phyloP scores from a whole-genome alignment of 495 filamentous ascomycete genomes.

The Durotheca rogersii region DNA sequence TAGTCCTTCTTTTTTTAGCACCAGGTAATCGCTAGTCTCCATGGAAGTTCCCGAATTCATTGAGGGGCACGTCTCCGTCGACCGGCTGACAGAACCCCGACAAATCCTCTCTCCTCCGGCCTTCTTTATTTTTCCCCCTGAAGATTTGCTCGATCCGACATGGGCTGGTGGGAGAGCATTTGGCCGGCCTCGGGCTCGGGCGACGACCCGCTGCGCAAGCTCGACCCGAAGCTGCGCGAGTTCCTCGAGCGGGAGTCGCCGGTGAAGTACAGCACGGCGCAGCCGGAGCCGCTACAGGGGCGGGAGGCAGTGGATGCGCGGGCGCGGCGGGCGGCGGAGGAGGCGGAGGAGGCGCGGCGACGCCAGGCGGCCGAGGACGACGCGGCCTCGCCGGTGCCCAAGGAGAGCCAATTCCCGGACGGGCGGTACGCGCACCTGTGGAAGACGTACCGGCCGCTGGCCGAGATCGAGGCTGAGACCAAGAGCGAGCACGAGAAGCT shows the following conservation, averaged over 20 bases:
- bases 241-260: constrained; percentile 84
- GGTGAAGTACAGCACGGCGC: constrained; percentile 59
- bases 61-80: no score
- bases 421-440: constrained; percentile 93
- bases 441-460: constrained; percentile 76
- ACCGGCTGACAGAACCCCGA: no score
- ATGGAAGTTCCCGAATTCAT: no score
- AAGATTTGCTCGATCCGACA: constrained; percentile 27
- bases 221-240: constrained; percentile 80
- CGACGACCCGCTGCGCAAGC: constrained; percentile 71
- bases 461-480: constrained; percentile 58
- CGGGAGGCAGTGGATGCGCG: constrained; percentile 1
- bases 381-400: constrained; percentile 28
- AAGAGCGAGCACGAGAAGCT: constrained; percentile 75
- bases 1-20: not conserved
- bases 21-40: no score
- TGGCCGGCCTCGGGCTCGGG: constrained; percentile 42
- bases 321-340: constrained; percentile 1
- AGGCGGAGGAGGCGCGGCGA: not conserved
- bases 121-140: not conserved
- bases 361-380: not conserved
- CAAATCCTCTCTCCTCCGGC: no score
- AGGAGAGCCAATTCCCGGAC: constrained; percentile 58
- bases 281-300: not conserved
- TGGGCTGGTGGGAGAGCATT: constrained; percentile 70